Conservation (phyloP, 257 asterid species). For the Plantago elongata region DNA sequence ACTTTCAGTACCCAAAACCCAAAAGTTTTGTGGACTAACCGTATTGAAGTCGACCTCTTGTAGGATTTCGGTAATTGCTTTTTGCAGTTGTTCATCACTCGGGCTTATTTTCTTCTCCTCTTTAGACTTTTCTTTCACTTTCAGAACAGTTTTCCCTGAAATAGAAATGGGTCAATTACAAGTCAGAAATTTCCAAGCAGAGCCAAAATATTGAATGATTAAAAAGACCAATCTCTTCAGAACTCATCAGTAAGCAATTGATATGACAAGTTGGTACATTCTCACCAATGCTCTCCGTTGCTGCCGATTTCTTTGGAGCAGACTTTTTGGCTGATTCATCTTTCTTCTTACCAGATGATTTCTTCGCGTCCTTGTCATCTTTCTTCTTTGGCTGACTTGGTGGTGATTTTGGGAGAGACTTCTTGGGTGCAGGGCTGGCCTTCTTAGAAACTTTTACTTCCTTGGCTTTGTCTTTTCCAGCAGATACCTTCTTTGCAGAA, state of each 20-base stretch:
- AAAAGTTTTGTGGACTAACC: constrained; percentile 31
- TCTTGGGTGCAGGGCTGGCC: constrained; percentile 48
- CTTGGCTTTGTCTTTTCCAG: constrained; percentile 44
- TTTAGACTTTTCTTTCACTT: constrained; percentile 37
- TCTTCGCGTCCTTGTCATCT: constrained; percentile 41
- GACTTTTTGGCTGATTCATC: constrained; percentile 43
- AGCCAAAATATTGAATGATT: constrained; percentile 8
- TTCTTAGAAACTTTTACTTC: constrained; percentile 39
- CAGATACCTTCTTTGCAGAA: constrained; percentile 46
- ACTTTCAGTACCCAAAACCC: constrained; percentile 9
- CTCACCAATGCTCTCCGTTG: constrained; percentile 64
- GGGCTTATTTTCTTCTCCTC: constrained; percentile 38
- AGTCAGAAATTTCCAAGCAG: constrained; percentile 5
- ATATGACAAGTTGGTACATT: constrained; percentile 1
- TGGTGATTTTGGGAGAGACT: constrained; percentile 46
- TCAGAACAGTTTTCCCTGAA: constrained; percentile 44
- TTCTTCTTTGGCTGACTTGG: constrained; percentile 38
- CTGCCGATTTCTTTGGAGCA: constrained; percentile 44
- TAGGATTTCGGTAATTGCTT: constrained; percentile 41
- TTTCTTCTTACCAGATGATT: constrained; percentile 53
- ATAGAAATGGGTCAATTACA: constrained; percentile 16
- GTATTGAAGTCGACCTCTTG: constrained; percentile 65
- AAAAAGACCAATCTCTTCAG: background rate
- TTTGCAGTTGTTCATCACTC: constrained; percentile 42
- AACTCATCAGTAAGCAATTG: constrained; percentile 1